Evolutionary conservation across 208 protist species (phyloP).

Genomic region (Novymonas esmeraldas): DNA sequence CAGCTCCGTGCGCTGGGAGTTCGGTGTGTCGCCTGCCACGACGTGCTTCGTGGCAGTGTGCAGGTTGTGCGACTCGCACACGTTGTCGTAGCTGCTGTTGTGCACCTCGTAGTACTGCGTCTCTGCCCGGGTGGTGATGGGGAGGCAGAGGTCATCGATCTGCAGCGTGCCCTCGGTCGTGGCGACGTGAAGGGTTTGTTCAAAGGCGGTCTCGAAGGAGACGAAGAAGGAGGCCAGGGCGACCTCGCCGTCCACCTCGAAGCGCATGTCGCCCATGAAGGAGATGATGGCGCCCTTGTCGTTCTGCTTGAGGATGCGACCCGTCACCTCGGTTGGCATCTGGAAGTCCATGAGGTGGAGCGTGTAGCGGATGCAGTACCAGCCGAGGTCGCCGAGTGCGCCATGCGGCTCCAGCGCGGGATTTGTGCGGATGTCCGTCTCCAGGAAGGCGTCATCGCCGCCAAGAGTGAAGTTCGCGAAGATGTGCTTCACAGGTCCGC

Average conservation of each 20-base stretch:
- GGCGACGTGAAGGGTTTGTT: conserved; percentile 34
- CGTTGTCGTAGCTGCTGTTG: conserved; percentile 33
- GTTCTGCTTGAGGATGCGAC: conserved; percentile 42
- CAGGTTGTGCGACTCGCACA: conserved; percentile 20
- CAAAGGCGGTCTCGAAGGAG: conserved; percentile 32
- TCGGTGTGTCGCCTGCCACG: conserved; percentile 21
- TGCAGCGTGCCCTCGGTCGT: conserved; percentile 44
- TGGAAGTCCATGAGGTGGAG: conserved; percentile 61
- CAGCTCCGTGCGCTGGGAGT: conserved; percentile 41
- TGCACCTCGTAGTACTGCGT: conserved; percentile 37
- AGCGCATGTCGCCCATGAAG: conserved; percentile 44
- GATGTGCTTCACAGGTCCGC: conserved; percentile 49
- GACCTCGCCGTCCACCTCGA: conserved; percentile 29
- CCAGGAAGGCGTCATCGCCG: conserved; percentile 34
- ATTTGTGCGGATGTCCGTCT: conserved; percentile 50
- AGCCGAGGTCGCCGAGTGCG: conserved; percentile 58
- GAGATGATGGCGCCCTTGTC: conserved; percentile 43
- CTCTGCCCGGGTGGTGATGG: conserved; percentile 22
- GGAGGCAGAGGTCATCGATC: conserved; percentile 40
- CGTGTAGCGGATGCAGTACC: conserved; percentile 59
- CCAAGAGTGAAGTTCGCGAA: conserved; percentile 32
- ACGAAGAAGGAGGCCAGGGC: conserved; percentile 34
- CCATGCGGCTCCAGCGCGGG: conserved; percentile 53
- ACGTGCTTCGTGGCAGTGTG: conserved; percentile 16
- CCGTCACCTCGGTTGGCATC: conserved; percentile 52